Percentiles rank a stretch among this genome's conserved stretches.
These are phyloP conservation scores for Testicularia cyperi DNA, from an alignment of 1,284 basidiomycete genomes.

Conservation along the genomic window DNA sequence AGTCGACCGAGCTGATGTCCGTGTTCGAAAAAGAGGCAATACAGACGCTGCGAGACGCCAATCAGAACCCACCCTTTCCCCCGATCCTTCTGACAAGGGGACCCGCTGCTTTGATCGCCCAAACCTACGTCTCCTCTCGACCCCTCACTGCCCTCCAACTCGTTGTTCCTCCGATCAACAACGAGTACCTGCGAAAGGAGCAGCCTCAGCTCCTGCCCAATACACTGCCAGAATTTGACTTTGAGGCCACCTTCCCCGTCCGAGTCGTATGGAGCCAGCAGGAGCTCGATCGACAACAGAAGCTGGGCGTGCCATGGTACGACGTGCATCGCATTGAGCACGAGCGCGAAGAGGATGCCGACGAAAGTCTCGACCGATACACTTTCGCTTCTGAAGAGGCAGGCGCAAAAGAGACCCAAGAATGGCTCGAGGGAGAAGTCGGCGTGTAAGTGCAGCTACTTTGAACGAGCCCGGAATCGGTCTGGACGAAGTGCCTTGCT, in stretches of 20 bases:
- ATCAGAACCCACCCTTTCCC: conserved; percentile 42
- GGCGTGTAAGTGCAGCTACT: conserved; percentile 56
- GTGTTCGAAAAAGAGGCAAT: conserved; percentile 33
- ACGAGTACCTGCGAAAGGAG: conserved; percentile 17
- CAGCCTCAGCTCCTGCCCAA: conserved; percentile 19
- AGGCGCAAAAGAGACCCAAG: conserved; percentile 21
- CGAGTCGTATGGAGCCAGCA: conserved; percentile 45
- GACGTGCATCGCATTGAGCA: conserved; percentile 54
- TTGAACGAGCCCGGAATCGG: too few relatives aligned
- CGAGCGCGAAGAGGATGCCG: conserved; percentile 47
- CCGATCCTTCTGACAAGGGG: conserved; percentile 44
- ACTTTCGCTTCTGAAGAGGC: conserved; percentile 36
- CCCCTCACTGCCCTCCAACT: conserved; percentile 49
- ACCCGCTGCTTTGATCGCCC: conserved; percentile 36
- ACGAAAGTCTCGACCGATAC: conserved; percentile 47
- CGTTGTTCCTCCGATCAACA: conserved; percentile 48
- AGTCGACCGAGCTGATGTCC: conserved; percentile 27
- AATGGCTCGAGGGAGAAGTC: conserved; percentile 53
- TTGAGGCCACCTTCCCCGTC: conserved; percentile 47
- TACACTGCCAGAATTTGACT: conserved; percentile 42
- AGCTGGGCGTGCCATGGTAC: conserved; percentile 40
- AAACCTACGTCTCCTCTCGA: conserved; percentile 52
- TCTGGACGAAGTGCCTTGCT: too few relatives aligned
- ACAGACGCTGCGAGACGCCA: conserved; percentile 15
- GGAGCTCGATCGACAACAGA: conserved; percentile 32